Evolutionary conservation across 768 basidiomycete species (phyloP).

Genomic region (Termitomyces sp.): DNA sequence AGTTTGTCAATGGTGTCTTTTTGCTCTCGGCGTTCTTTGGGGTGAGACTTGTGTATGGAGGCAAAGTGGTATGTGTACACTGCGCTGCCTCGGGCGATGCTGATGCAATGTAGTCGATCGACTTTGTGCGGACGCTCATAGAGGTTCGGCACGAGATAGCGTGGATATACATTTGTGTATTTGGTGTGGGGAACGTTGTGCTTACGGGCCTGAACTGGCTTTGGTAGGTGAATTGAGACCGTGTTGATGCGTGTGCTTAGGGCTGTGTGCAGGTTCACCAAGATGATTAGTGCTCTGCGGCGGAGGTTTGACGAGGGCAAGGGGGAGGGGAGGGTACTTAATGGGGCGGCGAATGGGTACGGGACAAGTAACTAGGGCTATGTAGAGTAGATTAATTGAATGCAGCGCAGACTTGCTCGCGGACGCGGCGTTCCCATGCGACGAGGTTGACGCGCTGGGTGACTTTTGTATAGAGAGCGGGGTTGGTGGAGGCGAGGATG

Average conservation of each 20-base stretch:
- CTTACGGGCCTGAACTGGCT: constrained; percentile 74
- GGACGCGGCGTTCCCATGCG: constrained; percentile 72
- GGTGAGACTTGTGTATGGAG: constrained; percentile 70
- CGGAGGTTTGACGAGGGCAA: constrained; percentile 46
- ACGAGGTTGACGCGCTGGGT: constrained; percentile 71
- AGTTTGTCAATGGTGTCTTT: constrained; percentile 66
- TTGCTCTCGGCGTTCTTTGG: constrained; percentile 66
- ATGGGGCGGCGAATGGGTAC: constrained; percentile 4
- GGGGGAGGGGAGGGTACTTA: constrained; percentile 9
- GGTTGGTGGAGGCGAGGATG: constrained; percentile 41
- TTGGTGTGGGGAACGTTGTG: constrained; percentile 53
- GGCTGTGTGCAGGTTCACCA: constrained; percentile 55
- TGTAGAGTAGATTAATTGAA: background rate
- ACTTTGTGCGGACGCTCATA: constrained; percentile 59
- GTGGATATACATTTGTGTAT: constrained; percentile 41
- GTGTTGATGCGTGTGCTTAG: background rate
- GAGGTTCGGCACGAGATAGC: constrained; percentile 51
- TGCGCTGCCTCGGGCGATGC: no score
- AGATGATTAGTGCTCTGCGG: constrained; percentile 62
- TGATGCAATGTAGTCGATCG: constrained; percentile 43
- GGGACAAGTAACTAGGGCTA: background rate
- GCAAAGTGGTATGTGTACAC: constrained; percentile 30
- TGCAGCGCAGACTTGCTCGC: constrained; percentile 42
- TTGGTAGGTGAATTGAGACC: constrained; percentile 45
- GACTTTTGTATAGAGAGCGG: constrained; percentile 53